Evolutionary conservation across 495 filamentous ascomycete genomes (phyloP), one percentile per base, ranked within the genome.

Genomic region (Clohesyomyces aquaticus): DNA sequence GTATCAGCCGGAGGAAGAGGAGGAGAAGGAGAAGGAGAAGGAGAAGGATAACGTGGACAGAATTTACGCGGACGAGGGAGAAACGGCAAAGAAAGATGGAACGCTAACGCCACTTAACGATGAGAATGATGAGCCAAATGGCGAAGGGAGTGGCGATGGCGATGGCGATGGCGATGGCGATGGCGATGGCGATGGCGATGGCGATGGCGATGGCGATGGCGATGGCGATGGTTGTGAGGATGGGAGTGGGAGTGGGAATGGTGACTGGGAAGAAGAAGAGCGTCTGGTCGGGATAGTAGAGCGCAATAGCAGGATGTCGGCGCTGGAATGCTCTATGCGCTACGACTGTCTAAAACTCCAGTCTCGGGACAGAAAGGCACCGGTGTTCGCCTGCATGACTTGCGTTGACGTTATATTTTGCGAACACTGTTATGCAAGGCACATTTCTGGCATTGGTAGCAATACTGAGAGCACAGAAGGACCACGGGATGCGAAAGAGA

Each of bases 341-440:
- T 16, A 46, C 42, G 42, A 46, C 42, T 46, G 42, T 46, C 22
- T 19, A 18, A 4, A 46, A 4, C 42, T 14, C 22, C 4, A 19
- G 42, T 18, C 42, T 46, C 4, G 4, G 42, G 22, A 14, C 16
- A n/a, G 22, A 19, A 46, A 46, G 14, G n/a, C 14, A 3, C 14
- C 42, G 4, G n/a, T 46, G 42, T 46, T 46, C 22, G 3, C 42
- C 42, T 46, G 42, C 16, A 46, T 46, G 42, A 46, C 14, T 46
- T 46, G 42, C 22, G 42, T 46, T 46, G 4, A 16, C 42, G 42
- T 46, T 19, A 14, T 18, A 19, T 46, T 46, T 19, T 46, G 42
- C 42, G 42, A 46, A 46, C 16, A 46, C 42, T 46, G 42, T 19
- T 46, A 46, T 46, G 42, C 42, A n/a, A 46, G 42, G 42, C 42